These are phyloP conservation scores for Nannochloropsis salina DNA, from an alignment of 108 stramenopile species.

Conservation along the genomic window DNA sequence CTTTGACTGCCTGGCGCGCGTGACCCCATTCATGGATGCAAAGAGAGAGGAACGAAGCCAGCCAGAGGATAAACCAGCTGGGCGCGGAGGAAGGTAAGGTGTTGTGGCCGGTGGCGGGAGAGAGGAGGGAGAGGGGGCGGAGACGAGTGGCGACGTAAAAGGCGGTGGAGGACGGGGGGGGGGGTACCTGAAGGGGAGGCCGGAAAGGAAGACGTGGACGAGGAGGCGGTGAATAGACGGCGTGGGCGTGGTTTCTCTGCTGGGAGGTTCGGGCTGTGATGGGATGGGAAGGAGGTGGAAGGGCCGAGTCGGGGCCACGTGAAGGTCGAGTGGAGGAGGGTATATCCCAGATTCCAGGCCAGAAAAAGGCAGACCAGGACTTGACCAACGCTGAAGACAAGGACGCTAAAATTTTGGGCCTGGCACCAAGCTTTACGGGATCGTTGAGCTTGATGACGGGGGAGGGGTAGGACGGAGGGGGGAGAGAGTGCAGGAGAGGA, in stretches of 20 bases:
- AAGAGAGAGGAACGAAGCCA: not conserved
- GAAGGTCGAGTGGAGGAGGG: conserved; percentile 9
- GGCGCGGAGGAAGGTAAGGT: too few species aligned
- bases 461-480: not conserved
- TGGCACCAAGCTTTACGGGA: too few species aligned
- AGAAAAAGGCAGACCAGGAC: not conserved
- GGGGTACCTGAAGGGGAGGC: not conserved
- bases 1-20: not conserved
- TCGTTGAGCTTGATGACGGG: too few species aligned
- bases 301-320: too few species aligned
- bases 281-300: too few species aligned
- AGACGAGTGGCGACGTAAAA: not conserved
- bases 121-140: conserved; percentile 14
- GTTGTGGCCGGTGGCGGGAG: too few species aligned
- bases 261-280: too few species aligned
- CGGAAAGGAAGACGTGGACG: not conserved
- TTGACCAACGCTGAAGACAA: not conserved
- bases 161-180: not conserved
- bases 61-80: not conserved
- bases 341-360: not conserved
- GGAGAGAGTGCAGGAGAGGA: not conserved
- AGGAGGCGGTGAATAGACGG: not conserved
- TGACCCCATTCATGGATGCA: not conserved
- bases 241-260: too few species aligned
- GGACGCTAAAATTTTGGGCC: not conserved